A percentile compares a stretch with the other conserved stretches of the same genome.
phyloP scores from a whole-genome alignment of 2,329 filamentous ascomycete genomes.

The Aspergillus hortae region DNA sequence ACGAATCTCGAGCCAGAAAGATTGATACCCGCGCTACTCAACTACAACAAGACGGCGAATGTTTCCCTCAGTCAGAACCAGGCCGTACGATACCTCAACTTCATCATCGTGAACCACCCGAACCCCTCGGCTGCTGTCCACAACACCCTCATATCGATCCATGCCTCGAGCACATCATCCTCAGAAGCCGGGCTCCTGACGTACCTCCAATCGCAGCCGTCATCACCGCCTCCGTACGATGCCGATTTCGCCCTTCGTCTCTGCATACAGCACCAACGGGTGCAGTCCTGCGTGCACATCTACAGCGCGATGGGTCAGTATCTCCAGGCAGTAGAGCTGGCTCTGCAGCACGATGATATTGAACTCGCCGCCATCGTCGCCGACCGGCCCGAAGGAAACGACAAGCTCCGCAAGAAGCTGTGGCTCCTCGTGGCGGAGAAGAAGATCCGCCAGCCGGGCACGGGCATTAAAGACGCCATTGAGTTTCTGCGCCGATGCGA shows the following conservation, averaged over 20 bases:
- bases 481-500: constrained; percentile 91
- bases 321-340: constrained; percentile 86
- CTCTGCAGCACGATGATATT: constrained; percentile 82
- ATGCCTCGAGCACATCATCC: constrained; percentile 77
- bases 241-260: constrained; percentile 93
- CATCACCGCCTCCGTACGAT: constrained; percentile 81
- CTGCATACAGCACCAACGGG: constrained; percentile 90
- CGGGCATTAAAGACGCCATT: constrained; percentile 88
- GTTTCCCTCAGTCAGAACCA: constrained; percentile 75
- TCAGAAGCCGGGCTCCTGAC: constrained; percentile 82
- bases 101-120: constrained; percentile 79
- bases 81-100: constrained; percentile 88
- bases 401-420: constrained; percentile 80
- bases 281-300: constrained; percentile 93
- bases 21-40: constrained; percentile 87
- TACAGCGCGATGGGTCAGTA: constrained; percentile 97
- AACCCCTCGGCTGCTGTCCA: constrained; percentile 82
- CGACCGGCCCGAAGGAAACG: constrained; percentile 73
- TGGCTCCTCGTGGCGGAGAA: constrained; percentile 95
- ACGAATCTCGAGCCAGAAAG: constrained; percentile 77
- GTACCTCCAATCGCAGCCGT: constrained; percentile 87
- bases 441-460: constrained; percentile 75
- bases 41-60: constrained; percentile 75
- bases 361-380: constrained; percentile 88
- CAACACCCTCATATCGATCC: constrained; percentile 94